Base-by-base conservation (phyloP, 352 stramenopile species). In the Phytophthora meadii region DNA sequence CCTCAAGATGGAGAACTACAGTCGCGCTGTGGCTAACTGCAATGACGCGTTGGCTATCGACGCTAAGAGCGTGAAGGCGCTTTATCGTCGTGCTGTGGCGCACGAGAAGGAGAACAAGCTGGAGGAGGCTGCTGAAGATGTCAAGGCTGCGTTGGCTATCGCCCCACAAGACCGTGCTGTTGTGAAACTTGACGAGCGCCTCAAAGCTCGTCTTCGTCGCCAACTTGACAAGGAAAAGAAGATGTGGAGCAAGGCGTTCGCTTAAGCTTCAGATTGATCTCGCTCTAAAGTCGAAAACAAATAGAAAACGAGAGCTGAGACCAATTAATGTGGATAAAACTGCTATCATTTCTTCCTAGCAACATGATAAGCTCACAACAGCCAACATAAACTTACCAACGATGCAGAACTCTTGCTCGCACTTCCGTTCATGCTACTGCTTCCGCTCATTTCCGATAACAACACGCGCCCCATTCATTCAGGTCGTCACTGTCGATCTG, bases 1-100 rank as follows among this genome's bases (percentile, higher is more conserved):
- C 71, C 72, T 98, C 28, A 98, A 98, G 79, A 76, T 98, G 65
- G 90, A 98, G 57, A 87, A 84, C 61, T 98, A 86, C 72, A 41
- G 74, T 37, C 93, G 96, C 72, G 88, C 81, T 27, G 79, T 92
- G 19, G 72, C 85, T n/a, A 92, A 97, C 68, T 94, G 84, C 68
- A 82, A 92, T n/a, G 84, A 96, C 39, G 90, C 89, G 34, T 55
- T 97, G 37, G 69, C 74, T 45, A 32, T 95, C 8, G 90, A 98
- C 36, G 54, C 75, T 7, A 71, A 65, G 61, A 97, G 87, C 46
- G 74, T 84, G 41, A 97, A 97, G 78, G 91, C 91, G 41, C 79
- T 96, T 8, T 97, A 96, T 53, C 87, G 91, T 28, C 82, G 89
- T 24, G 91, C 90, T 22, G 61, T 94, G 25, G 89, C 87, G 36